Percentiles rank a stretch among this genome's conserved stretches.
These are phyloP conservation scores for Hylodesmum podocarpum DNA, from an alignment of 306 rosid genomes.

Conservation along the genomic window DNA sequence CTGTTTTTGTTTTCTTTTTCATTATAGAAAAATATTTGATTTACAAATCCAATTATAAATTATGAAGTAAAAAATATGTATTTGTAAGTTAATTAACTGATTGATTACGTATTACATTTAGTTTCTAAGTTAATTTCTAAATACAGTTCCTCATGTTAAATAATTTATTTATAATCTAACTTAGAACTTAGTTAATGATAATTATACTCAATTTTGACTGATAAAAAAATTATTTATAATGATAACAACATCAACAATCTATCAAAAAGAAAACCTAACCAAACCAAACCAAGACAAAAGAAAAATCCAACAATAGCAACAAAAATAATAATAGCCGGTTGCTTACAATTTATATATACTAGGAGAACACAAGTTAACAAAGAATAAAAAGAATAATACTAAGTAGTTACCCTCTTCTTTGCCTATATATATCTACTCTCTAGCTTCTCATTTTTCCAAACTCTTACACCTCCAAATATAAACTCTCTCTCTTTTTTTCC, in stretches of 20 bases:
- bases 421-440: conserved; percentile 31
- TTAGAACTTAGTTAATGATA: too few relatives aligned
- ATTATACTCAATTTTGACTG: too few relatives aligned
- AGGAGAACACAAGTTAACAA: background rate
- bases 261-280: too few relatives aligned
- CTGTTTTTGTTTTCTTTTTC: background rate
- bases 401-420: background rate
- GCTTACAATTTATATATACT: background rate
- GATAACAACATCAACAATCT: background rate
- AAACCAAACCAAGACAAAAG: too few relatives aligned
- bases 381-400: background rate
- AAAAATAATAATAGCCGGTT: background rate
- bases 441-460: background rate
- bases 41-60: too few relatives aligned
- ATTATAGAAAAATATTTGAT: too few relatives aligned
- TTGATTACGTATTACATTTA: too few relatives aligned
- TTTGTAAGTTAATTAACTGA: too few relatives aligned
- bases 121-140: too few relatives aligned
- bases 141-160: too few relatives aligned
- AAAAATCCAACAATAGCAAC: too few relatives aligned
- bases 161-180: background rate
- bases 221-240: background rate
- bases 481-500: background rate
- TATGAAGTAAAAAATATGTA: too few relatives aligned
- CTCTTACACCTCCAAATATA: background rate